Evolutionary conservation across 2,329 filamentous ascomycete genomes (phyloP).

Genomic region (Metarhizium album): DNA sequence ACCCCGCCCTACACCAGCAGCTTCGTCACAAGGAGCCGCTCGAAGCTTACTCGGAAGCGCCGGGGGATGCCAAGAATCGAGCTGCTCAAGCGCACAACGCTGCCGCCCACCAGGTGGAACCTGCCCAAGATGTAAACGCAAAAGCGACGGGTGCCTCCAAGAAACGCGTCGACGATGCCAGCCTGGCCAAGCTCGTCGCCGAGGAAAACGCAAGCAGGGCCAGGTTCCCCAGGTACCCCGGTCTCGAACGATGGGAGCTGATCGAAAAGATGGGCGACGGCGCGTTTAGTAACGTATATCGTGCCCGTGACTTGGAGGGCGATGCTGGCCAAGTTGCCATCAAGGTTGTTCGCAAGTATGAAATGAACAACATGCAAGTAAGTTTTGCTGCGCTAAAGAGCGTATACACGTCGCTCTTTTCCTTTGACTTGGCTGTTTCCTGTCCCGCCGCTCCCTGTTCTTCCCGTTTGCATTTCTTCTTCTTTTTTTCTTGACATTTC

Average conservation of each 20-base stretch:
- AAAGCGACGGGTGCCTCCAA: conserved; percentile 15
- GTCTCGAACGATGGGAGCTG: conserved; percentile 58
- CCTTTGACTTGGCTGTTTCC: conserved; percentile 9
- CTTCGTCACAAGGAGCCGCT: conserved; percentile 33
- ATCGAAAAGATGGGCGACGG: conserved; percentile 98
- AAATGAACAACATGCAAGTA: conserved; percentile 99
- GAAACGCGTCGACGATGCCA: conserved; percentile 45
- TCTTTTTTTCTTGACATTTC: conserved; percentile 12
- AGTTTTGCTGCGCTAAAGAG: conserved; percentile 32
- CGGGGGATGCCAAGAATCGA: conserved; percentile 51
- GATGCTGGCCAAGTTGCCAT: conserved; percentile 77
- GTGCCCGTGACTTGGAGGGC: conserved; percentile 65
- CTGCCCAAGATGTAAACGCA: conserved; percentile 41
- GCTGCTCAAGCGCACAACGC: conserved; percentile 57
- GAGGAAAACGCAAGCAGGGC: conserved; percentile 81
- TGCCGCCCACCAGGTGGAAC: conserved; percentile 51
- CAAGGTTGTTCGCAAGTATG: conserved; percentile 97
- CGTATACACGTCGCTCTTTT: conserved; percentile 11
- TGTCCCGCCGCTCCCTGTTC: conserved; percentile 9
- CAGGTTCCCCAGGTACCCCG: conserved; percentile 60
- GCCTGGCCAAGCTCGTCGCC: conserved; percentile 76
- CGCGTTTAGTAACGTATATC: conserved; percentile 97
- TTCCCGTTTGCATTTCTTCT: conserved; percentile 11
- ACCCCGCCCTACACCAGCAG: conserved; percentile 29
- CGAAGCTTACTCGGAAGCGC: conserved; percentile 52